Conservation (phyloP, 2,329 filamentous ascomycete genomes). For the Thelonectria blattea region DNA sequence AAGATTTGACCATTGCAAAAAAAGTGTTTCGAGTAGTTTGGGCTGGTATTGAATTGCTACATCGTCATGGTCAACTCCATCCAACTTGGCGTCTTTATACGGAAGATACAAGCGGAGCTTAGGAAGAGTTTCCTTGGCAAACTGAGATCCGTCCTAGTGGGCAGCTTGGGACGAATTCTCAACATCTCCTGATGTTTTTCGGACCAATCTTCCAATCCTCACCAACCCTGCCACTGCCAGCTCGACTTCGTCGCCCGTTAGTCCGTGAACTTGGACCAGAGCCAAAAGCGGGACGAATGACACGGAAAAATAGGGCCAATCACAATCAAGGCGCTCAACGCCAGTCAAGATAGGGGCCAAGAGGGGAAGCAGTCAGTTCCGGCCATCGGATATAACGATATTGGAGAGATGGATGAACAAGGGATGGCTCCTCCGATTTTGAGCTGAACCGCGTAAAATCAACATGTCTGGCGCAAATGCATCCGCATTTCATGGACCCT, state of each 20-base stretch:
- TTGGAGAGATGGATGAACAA: not conserved
- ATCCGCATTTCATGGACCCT: conserved; percentile 10
- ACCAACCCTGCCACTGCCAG: not conserved
- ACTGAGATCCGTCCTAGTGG: no score
- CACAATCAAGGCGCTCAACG: not conserved
- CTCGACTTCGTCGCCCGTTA: not conserved
- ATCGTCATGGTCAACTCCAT: no score
- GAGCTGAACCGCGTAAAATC: not conserved
- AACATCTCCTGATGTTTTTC: not conserved
- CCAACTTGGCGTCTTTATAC: no score
- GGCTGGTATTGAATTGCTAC: not conserved
- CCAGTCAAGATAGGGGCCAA: not conserved
- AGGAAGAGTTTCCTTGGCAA: no score
- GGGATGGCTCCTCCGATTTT: not conserved
- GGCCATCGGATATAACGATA: conserved; percentile 11
- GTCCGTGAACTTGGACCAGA: not conserved
- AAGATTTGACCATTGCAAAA: conserved; percentile 3
- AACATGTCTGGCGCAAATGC: conserved; percentile 14
- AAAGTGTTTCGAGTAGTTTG: not conserved
- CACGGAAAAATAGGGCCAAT: conserved; percentile 17
- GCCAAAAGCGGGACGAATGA: not conserved
- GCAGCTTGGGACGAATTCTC: no score
- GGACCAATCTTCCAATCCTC: not conserved
- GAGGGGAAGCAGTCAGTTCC: no score
- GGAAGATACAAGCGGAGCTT: no score